Evolutionary conservation across 2,329 filamentous ascomycete species (phyloP).

Genomic region (Plenodomus biglobosus): DNA sequence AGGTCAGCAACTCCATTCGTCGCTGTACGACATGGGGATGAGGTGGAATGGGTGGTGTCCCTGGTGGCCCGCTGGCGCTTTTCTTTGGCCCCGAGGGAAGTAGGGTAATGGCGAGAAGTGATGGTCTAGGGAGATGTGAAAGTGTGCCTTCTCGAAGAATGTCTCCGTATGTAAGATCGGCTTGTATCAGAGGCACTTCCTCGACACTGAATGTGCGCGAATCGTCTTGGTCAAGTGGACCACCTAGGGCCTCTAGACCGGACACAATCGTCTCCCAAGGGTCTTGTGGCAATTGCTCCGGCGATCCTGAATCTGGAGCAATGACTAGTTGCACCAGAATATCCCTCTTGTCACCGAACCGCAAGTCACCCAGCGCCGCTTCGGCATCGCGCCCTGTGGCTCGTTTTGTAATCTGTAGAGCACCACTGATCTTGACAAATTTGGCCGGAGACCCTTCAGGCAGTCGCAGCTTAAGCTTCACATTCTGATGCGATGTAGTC

Average conservation of each 20-base stretch:
- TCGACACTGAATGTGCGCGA: constrained; percentile 83
- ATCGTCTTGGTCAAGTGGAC: constrained; percentile 82
- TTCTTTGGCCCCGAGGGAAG: constrained; percentile 69
- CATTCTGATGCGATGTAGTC: constrained; percentile 95
- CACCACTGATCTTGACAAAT: constrained; percentile 97
- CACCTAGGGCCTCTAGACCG: constrained; percentile 88
- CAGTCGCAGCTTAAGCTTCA: constrained; percentile 89
- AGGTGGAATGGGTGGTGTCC: constrained; percentile 76
- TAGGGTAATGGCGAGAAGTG: constrained; percentile 93
- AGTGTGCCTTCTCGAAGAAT: constrained; percentile 85
- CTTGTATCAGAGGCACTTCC: constrained; percentile 92
- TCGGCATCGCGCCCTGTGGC: constrained; percentile 94
- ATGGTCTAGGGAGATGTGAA: constrained; percentile 84
- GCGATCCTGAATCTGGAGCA: constrained; percentile 76
- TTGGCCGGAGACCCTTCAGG: constrained; percentile 97
- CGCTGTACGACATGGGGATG: constrained; percentile 94
- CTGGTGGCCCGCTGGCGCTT: constrained; percentile 57
- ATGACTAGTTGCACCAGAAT: constrained; percentile 81
- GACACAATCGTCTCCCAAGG: constrained; percentile 98
- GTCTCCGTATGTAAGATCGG: constrained; percentile 90
- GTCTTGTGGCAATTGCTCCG: constrained; percentile 87
- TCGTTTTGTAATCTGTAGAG: constrained; percentile 92
- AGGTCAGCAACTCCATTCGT: constrained; percentile 95
- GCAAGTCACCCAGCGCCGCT: constrained; percentile 84
- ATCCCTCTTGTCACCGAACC: constrained; percentile 88